A percentile compares a stretch with the other conserved stretches of the same genome.
phyloP scores from a whole-genome alignment of 352 stramenopile genomes.

The Phytophthora hybrid region DNA sequence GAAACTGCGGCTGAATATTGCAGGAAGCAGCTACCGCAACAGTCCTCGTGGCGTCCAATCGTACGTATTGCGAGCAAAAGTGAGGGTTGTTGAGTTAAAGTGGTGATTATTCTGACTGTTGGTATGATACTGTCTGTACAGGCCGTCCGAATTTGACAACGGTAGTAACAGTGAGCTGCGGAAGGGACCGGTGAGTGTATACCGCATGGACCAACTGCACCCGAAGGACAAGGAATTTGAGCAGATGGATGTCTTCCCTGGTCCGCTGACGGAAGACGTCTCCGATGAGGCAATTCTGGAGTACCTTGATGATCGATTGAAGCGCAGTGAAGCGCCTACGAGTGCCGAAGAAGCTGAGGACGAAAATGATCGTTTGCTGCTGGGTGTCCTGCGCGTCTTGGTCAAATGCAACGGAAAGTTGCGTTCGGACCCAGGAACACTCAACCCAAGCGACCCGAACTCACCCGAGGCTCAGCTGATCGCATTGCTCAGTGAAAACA shows the following conservation, averaged over 20 bases:
- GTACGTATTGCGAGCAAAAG: slow-evolving; percentile 43
- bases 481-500: slow-evolving; percentile 71
- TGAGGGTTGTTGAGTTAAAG: background rate
- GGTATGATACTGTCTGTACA: slow-evolving; percentile 28
- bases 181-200: slow-evolving; percentile 84
- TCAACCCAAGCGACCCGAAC: slow-evolving; percentile 59
- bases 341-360: slow-evolving; percentile 35
- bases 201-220: slow-evolving; percentile 84
- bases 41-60: slow-evolving; percentile 59
- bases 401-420: slow-evolving; percentile 87
- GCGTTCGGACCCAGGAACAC: slow-evolving; percentile 49
- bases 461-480: slow-evolving; percentile 78
- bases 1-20: slow-evolving; percentile 81
- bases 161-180: slow-evolving; percentile 66
- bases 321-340: slow-evolving; percentile 30
- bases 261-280: slow-evolving; percentile 71
- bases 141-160: slow-evolving; percentile 63
- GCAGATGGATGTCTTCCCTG: slow-evolving; percentile 79
- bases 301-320: slow-evolving; percentile 71
- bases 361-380: slow-evolving; percentile 77
- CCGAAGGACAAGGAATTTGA: slow-evolving; percentile 73
- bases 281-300: slow-evolving; percentile 72
- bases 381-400: slow-evolving; percentile 74
- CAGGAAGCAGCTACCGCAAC: slow-evolving; percentile 63
- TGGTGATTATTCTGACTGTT: slow-evolving; percentile 18